Percentiles rank a stretch among this genome's conserved stretches.
These are phyloP conservation scores for Venturia pyrina DNA, from an alignment of 2,329 filamentous ascomycete species.

Conservation along the genomic window DNA sequence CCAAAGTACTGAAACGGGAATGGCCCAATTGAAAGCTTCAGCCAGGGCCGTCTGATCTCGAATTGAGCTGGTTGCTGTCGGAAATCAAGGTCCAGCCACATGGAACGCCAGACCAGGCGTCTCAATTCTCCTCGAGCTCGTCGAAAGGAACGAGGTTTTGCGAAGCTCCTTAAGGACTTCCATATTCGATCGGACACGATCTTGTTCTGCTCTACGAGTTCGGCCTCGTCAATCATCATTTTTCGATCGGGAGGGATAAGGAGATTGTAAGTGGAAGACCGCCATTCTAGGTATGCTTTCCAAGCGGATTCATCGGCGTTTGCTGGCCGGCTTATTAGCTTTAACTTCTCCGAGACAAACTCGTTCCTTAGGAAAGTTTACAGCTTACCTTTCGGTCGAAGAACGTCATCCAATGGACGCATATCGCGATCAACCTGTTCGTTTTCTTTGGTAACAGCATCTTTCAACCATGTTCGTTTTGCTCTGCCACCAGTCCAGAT, in stretches of 20 bases:
- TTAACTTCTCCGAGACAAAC: neutral
- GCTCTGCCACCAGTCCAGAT: neutral
- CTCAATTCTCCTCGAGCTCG: neutral
- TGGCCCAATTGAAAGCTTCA: neutral
- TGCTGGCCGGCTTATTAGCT: neutral
- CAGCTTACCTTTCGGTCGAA: neutral
- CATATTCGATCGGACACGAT: conserved; percentile 1
- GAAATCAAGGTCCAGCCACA: neutral
- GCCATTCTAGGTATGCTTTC: neutral
- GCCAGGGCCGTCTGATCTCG: neutral
- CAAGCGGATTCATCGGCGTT: neutral
- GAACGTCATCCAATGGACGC: neutral
- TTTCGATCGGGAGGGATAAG: neutral
- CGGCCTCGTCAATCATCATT: neutral
- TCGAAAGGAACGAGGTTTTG: neutral
- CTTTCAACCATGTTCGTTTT: neutral
- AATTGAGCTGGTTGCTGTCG: neutral
- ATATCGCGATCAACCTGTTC: conserved; percentile 1
- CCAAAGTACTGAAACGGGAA: neutral
- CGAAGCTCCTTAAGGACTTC: neutral
- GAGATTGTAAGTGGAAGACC: neutral
- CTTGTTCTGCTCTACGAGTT: neutral
- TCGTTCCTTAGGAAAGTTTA: neutral
- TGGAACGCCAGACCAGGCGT: neutral
- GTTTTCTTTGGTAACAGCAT: neutral